These are phyloP conservation scores for Albophoma yamanashiensis DNA, from an alignment of 2,329 filamentous ascomycete species.

Conservation along the genomic window DNA sequence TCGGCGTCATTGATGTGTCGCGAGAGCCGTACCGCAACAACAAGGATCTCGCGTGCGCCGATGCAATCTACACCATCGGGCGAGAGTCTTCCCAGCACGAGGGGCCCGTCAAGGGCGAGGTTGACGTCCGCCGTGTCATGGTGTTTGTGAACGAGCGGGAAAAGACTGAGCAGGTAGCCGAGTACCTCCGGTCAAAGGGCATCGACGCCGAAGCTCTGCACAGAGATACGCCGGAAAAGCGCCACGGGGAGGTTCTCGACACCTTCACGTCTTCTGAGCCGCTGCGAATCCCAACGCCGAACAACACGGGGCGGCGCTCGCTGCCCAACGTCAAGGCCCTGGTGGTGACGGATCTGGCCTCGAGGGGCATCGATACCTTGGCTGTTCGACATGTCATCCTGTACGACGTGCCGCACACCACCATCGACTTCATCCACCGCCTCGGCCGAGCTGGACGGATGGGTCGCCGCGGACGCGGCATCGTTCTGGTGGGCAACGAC, in stretches of 20 bases:
- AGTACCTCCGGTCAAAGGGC: slow-evolving; percentile 72
- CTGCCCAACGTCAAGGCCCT: slow-evolving; percentile 79
- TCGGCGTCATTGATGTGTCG: slow-evolving; percentile 85
- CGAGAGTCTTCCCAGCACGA: slow-evolving; percentile 57
- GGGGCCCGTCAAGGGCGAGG: slow-evolving; percentile 39
- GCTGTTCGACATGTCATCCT: slow-evolving; percentile 85
- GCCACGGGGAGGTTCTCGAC: slow-evolving; percentile 65
- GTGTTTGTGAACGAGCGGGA: slow-evolving; percentile 97
- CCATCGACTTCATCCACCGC: slow-evolving; percentile 96
- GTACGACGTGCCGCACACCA: slow-evolving; percentile 96
- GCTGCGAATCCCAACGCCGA: slow-evolving; percentile 18
- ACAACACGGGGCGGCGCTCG: slow-evolving; percentile 29
- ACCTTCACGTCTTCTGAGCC: slow-evolving; percentile 54
- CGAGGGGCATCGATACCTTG: slow-evolving; percentile 86
- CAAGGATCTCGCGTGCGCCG: slow-evolving; percentile 85
- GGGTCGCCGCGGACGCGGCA: slow-evolving; percentile 78
- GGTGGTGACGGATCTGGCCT: slow-evolving; percentile 88
- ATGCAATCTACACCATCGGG: slow-evolving; percentile 88
- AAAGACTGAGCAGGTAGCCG: slow-evolving; percentile 68
- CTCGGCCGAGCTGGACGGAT: slow-evolving; percentile 86
- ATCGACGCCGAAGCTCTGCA: slow-evolving; percentile 81
- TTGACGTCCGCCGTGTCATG: slow-evolving; percentile 73
- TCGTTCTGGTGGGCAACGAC: slow-evolving; percentile 82
- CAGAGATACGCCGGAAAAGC: slow-evolving; percentile 69
- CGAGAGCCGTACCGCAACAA: slow-evolving; percentile 91